Base-by-base conservation (phyloP, 2,329 filamentous ascomycete species). In the Colletotrichum scovillei region DNA sequence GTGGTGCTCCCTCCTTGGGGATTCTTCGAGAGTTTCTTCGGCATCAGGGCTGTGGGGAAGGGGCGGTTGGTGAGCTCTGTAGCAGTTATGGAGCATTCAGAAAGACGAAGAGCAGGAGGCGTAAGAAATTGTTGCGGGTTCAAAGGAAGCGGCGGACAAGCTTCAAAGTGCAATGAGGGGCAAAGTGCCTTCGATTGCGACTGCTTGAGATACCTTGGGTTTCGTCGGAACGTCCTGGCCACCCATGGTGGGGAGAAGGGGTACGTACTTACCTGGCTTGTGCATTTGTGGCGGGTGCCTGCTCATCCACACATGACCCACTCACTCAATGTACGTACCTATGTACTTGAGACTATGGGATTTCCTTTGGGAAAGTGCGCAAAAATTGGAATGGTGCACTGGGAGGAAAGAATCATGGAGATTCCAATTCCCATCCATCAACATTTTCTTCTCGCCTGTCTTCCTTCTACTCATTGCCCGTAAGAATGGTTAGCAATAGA, bases 21-120 rank as follows among this genome's bases (percentile, higher is more conserved):
- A 35, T 55, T 53, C 55, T 80, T 82, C 67, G 80, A 78, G 55
- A 80, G 79, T 65, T 81, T 82, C 73, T 78, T 79, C 14, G 79
- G 81, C 81, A 82, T 82, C 8, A 24, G 75, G 65, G 5, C 30
- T 57, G 30, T 32, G 46, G 24, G 14, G 7, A 30, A 22, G 22
- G 1, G 11, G 9, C 12, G 19, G 16, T 7, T n/a, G 24, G 9
- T 14, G 8, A 49, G 8, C 19, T 1, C 19, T 11, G 42, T n/a
- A 49, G 42, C n/a, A 49, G 19, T 3, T 49, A 5, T 19, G 8
- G 1, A 8, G 19, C 42, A 22, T 8, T 49, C 8, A 22, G 0
- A 5, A 11, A 49, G 16, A 19, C 19, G 0, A 49, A n/a, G 19
- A 22, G 5, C 19, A 49, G 42, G 3, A 9, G 42, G 8, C 42